Base-by-base conservation (phyloP, 2,329 filamentous ascomycete genomes). In the Fusarium hainanense region DNA sequence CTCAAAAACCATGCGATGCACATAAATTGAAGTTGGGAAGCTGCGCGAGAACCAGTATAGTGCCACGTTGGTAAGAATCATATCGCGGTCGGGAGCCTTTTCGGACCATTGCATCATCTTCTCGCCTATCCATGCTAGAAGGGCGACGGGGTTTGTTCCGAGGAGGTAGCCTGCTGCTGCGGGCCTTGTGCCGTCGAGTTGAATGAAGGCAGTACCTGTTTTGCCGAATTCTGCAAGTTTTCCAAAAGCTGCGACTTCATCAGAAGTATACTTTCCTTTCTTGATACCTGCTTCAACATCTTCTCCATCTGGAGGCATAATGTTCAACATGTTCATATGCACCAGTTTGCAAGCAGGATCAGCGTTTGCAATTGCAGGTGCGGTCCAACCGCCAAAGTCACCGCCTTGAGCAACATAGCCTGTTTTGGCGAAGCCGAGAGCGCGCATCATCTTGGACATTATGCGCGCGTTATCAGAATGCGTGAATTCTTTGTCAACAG, bases 361-460 rank as follows among this genome's bases (percentile, higher is more conserved):
- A 2, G 63, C 12, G n/a, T 67, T 67, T 1, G 64, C 64, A 9
- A 71, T 51, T 4, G 51, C 46, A 0, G 69, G 60, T 4, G 64
- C 68, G 2, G 61, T 63, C 55, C 63, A 55, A 6, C 56, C 62
- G 20, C 69, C 69, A 1, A 71, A 46, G 4, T 71, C 69, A 6
- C 65, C 68, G 3, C 69, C 69, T 14, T 71, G 69, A 1, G 54
- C 48, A 2, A 69, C 16, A 4, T 71, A 71, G 0, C 68, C 68
- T 1, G 60, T 55, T 14, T 58, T 40, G 5, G 9, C 14, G 13
- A 67, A 63, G 1, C 63, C 46, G 16, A 67, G 3, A 1, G 23
- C 30, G 3, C 67, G 42, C 64, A 67, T 67, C 56, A 67, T 57
- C 30, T 67, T 67, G 0, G 64, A 67, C 34, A 67, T 48, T 7